Conservation (phyloP, 2,329 filamentous ascomycete species). For the Aschersonia sp. region DNA sequence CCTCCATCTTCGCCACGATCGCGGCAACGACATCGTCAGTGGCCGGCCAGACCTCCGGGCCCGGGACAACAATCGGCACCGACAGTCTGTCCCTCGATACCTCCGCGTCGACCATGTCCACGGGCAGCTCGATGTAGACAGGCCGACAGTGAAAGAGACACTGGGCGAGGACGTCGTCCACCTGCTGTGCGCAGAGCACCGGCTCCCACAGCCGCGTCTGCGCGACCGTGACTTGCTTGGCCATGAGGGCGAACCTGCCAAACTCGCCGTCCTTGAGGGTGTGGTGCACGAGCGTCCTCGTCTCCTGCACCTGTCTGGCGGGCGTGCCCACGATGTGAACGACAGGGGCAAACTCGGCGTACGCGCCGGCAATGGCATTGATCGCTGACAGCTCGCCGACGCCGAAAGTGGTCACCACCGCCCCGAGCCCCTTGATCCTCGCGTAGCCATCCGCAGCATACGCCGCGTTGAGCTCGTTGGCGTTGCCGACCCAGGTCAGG, state of each 20-base stretch:
- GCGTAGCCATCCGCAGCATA: slow-evolving; percentile 45
- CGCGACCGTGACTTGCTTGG: slow-evolving; percentile 30
- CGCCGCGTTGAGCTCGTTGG: slow-evolving; percentile 43
- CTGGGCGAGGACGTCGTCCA: slow-evolving; percentile 16
- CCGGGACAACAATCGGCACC: slow-evolving; percentile 1
- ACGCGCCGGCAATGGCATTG: slow-evolving; percentile 44
- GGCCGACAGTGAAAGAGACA: slow-evolving; percentile 38
- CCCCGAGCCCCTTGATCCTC: slow-evolving; percentile 33
- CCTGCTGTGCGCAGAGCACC: slow-evolving; percentile 27
- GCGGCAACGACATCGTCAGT: slow-evolving; percentile 15
- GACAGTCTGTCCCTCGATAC: slow-evolving; percentile 17
- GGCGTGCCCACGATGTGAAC: slow-evolving; percentile 45
- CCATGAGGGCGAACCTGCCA: slow-evolving; percentile 33
- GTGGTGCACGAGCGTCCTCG: slow-evolving; percentile 32
- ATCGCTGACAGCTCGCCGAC: slow-evolving; percentile 43
- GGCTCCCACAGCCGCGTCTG: slow-evolving; percentile 29
- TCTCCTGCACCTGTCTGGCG: slow-evolving; percentile 24
- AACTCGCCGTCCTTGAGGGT: slow-evolving; percentile 42
- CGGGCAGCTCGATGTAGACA: slow-evolving; percentile 40
- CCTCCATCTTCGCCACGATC: slow-evolving; percentile 26
- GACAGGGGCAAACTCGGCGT: slow-evolving; percentile 38
- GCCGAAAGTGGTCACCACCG: slow-evolving; percentile 43
- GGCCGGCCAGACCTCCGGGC: slow-evolving; percentile 2
- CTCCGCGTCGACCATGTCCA: slow-evolving; percentile 30
- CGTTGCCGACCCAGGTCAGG: slow-evolving; percentile 32